A percentile compares a stretch with the other conserved stretches of the same genome.
phyloP scores from a whole-genome alignment of 208 protist genomes.

The Acanthamoeba triangularis region DNA sequence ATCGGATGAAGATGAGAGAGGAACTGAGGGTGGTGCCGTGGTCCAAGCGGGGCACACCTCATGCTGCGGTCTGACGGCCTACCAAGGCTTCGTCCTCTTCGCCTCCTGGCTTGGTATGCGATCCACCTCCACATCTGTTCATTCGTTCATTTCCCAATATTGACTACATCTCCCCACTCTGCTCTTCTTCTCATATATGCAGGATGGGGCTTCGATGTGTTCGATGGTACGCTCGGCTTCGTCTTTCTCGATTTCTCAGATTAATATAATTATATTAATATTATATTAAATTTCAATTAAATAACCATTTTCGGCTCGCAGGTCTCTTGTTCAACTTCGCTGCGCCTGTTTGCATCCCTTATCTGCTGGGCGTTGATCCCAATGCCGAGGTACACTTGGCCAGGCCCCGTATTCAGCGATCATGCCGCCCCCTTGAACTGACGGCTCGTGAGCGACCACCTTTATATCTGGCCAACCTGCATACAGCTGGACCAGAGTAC shows the following conservation, averaged over 20 bases:
- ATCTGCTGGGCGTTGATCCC: conserved; percentile 65
- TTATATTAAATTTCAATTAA: neutral
- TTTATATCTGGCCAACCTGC: neutral
- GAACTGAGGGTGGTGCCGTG: neutral
- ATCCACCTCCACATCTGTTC: neutral
- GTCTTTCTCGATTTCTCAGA: neutral
- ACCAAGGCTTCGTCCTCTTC: conserved; percentile 55
- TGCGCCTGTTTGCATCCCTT: conserved; percentile 47
- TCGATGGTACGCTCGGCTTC: conserved; percentile 17
- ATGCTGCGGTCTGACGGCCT: conserved; percentile 40
- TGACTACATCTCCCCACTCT: neutral
- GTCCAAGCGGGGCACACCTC: neutral
- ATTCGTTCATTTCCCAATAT: neutral
- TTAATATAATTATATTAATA: neutral
- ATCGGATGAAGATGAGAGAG: neutral
- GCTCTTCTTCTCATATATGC: neutral
- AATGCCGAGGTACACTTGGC: neutral
- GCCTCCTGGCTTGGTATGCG: conserved; percentile 41
- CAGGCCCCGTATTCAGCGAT: neutral
- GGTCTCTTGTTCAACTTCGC: conserved; percentile 63
- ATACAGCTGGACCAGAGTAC: neutral
- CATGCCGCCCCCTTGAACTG: neutral
- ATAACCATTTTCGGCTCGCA: neutral
- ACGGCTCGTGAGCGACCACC: neutral
- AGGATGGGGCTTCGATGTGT: conserved; percentile 70